These are phyloP conservation scores for Medicago arabica DNA, from an alignment of 306 rosid genomes.

Conservation along the genomic window DNA sequence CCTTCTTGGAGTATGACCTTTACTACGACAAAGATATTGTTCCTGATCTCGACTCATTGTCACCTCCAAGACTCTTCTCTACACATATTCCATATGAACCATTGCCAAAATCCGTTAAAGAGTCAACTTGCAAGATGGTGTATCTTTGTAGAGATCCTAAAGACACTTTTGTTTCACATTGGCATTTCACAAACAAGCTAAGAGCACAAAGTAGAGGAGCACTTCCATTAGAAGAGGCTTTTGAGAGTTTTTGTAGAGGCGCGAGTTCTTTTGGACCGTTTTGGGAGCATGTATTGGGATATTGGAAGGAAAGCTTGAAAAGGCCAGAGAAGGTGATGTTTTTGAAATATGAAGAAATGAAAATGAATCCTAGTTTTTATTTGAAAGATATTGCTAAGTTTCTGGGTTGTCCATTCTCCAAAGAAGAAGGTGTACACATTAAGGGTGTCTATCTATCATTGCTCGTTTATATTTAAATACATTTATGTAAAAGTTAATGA, in stretches of 20 bases:
- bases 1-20: no score
- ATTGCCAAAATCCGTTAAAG: neutral
- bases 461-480: no score
- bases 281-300: neutral
- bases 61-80: no score
- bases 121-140: constrained; percentile 6
- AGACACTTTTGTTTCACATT: constrained; percentile 18
- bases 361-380: neutral
- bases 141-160: constrained; percentile 38
- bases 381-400: neutral
- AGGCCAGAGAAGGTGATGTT: neutral
- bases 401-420: neutral
- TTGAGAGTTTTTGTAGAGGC: constrained; percentile 1
- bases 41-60: no score
- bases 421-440: neutral
- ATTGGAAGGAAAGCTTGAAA: constrained; percentile 26
- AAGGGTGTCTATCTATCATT: neutral
- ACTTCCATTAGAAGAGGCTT: neutral
- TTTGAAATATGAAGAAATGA: neutral
- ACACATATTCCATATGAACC: neutral
- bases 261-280: neutral
- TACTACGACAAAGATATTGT: no score
- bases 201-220: neutral
- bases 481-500: no score
- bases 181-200: constrained; percentile 5